Evolutionary conservation across 345 rosid species (phyloP).

Genomic region (Citrus inodora): DNA sequence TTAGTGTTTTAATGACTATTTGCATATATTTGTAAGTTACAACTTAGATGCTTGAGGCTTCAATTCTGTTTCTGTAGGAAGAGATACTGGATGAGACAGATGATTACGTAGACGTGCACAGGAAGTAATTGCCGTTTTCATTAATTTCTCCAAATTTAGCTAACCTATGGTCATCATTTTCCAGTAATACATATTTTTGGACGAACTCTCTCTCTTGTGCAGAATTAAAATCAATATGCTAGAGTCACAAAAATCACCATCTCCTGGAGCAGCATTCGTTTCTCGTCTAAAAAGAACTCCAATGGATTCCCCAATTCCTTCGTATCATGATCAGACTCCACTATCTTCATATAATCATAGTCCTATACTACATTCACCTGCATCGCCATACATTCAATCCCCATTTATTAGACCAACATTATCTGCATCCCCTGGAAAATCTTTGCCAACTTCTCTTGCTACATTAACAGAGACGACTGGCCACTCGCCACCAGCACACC

Average conservation of each 20-base stretch:
- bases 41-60: neutral
- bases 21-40: neutral
- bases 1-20: slow-evolving; percentile 7
- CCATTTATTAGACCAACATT: slow-evolving; percentile 48
- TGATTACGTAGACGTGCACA: slow-evolving; percentile 45
- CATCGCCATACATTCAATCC: slow-evolving; percentile 42
- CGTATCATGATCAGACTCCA: slow-evolving; percentile 34
- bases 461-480: slow-evolving; percentile 9
- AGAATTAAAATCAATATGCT: slow-evolving; percentile 63
- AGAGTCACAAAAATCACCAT: slow-evolving; percentile 34
- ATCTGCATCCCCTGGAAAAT: slow-evolving; percentile 42
- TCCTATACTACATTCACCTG: slow-evolving; percentile 52
- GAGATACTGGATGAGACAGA: slow-evolving; percentile 85
- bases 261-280: slow-evolving; percentile 30
- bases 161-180: neutral
- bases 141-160: neutral
- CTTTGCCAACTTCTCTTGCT: slow-evolving; percentile 26
- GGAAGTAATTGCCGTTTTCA: slow-evolving; percentile 31
- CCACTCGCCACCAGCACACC: slow-evolving; percentile 28
- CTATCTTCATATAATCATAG: slow-evolving; percentile 36
- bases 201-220: neutral
- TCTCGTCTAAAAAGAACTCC: slow-evolving; percentile 32
- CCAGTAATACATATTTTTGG: neutral
- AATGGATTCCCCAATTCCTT: slow-evolving; percentile 40
- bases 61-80: slow-evolving; percentile 37